phyloP scores from a whole-genome alignment of 2,329 filamentous ascomycete genomes.

The Coniochaeta hoffmannii region DNA sequence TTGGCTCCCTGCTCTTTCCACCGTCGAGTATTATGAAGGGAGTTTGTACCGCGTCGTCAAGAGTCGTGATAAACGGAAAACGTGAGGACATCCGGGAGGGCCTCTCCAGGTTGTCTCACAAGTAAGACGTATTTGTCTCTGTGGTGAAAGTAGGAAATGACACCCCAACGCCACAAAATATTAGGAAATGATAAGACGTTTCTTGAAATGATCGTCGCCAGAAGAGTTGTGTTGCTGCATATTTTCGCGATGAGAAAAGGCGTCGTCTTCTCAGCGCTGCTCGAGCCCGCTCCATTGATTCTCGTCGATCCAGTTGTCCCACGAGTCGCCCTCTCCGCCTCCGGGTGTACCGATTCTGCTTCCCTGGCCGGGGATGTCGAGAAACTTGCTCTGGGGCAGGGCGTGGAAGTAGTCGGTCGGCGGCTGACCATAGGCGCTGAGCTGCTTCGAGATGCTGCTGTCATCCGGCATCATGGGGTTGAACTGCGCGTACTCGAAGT shows the following conservation, averaged over 20 bases:
- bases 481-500: constrained; percentile 1
- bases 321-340: constrained; percentile 5
- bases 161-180: too few species aligned
- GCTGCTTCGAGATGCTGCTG: not conserved
- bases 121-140: too few species aligned
- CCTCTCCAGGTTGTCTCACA: too few species aligned
- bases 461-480: not conserved
- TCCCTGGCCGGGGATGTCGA: not conserved
- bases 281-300: not conserved
- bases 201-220: too few species aligned
- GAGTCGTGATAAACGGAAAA: too few species aligned
- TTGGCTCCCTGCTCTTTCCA: not conserved
- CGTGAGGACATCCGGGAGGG: too few species aligned
- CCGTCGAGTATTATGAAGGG: too few species aligned
- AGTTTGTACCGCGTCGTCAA: too few species aligned
- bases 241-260: too few species aligned
- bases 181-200: too few species aligned
- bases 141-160: too few species aligned
- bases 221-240: too few species aligned
- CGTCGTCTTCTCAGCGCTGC: not conserved
- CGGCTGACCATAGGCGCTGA: not conserved
- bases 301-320: constrained; percentile 5
- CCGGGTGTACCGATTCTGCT: constrained; percentile 7
- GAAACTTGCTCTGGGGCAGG: not conserved
- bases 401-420: constrained; percentile 1